Base-by-base conservation (phyloP, 2,329 filamentous ascomycete genomes). In the Alternaria infectoria region DNA sequence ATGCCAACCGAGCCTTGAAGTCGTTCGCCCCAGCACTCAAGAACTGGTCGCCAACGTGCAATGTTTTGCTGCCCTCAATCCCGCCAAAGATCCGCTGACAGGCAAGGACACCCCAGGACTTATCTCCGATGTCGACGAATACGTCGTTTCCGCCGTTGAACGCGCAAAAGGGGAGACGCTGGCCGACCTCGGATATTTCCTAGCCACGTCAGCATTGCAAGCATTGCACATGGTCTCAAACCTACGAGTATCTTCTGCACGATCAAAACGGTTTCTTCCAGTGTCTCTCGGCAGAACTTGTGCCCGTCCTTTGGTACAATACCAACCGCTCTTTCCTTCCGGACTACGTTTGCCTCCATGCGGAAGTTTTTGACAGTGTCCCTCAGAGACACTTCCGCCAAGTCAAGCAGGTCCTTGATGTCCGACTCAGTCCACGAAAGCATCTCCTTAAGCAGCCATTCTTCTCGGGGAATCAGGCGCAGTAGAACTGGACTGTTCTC, bases 111-210 rank as follows among this genome's bases (percentile, higher is more conserved):
- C 96, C 96, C 91, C 94, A 97, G 57, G 91, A 93, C 83, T 99
- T 99, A 82, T 99, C 96, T 59, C 96, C 96, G 75, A 99, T 97
- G 79, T 99, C 96, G 57, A 99, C 94, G 81, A 99, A 99, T 45
- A 98, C 93, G 79, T 99, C 96, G 66, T 96, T 95, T 11, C 96
- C 96, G 57, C 86, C 96, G 79, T 99, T 99, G 84, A 99, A 99
- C 21, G 96, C 96, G 77, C 96, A 99, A 77, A 98, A 99, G 0
- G 96, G 96, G 30, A 99, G 72, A 68, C 86, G 79, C 45, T 83
- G 81, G 2, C 91, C 91, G 28, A 91, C 91, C 1, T 87, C 83
- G 44, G 90, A 92, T 72, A 94, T 87, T 80, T 98, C 95, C 81
- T 82, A 59, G 11, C 10, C 11, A 4, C 57, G 61, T 71, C 32